These are phyloP conservation scores for Corymbia maculata DNA, from an alignment of 345 rosid genomes.

Conservation along the genomic window DNA sequence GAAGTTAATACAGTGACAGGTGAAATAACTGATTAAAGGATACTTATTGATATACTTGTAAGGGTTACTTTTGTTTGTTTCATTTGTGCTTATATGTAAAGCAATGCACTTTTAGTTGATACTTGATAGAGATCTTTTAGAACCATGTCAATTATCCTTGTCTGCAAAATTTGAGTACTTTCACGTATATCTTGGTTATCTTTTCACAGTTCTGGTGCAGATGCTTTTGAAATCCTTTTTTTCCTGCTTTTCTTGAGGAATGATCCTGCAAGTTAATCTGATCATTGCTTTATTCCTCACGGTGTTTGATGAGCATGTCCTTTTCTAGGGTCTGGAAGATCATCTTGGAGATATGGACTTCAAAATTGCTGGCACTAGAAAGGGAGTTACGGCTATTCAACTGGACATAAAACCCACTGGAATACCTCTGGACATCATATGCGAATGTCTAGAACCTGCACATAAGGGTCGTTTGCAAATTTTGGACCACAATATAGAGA, in stretches of 20 bases:
- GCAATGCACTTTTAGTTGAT: neutral
- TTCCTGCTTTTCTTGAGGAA: neutral
- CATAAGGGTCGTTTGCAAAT: conserved; percentile 75
- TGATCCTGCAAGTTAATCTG: neutral
- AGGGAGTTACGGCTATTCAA: conserved; percentile 81
- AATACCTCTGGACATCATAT: conserved; percentile 82
- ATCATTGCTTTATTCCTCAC: neutral
- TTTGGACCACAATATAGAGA: conserved; percentile 73
- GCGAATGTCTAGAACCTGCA: conserved; percentile 79
- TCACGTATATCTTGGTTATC: neutral
- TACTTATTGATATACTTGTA: conserved; percentile 87
- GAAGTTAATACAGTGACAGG: conserved; percentile 66
- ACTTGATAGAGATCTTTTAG: neutral
- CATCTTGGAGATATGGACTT: conserved; percentile 99
- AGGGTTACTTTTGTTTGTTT: conserved; percentile 3
- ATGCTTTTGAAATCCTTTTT: neutral
- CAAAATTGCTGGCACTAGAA: conserved; percentile 87
- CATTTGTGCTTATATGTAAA: neutral
- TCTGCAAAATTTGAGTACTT: neutral
- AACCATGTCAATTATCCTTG: neutral
- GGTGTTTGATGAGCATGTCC: neutral
- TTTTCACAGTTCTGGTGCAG: neutral
- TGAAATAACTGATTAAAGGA: conserved; percentile 65
- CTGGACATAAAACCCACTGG: conserved; percentile 99
- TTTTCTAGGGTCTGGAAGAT: conserved; percentile 80